phyloP scores from a whole-genome alignment of 805 yeast genomes.

The Isabelozyma gotoi region DNA sequence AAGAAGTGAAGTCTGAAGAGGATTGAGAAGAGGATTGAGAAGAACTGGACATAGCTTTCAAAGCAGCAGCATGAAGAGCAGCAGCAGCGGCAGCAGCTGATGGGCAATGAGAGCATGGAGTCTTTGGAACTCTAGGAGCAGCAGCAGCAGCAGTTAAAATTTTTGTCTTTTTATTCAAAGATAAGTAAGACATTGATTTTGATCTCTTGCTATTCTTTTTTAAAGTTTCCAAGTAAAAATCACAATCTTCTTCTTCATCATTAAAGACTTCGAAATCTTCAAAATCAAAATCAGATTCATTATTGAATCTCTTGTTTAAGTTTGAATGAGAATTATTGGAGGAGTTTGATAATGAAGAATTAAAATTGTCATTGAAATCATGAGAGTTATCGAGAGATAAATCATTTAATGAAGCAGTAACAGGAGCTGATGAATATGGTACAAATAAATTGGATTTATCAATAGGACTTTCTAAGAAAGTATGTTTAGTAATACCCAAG shows the following conservation, averaged over 20 bases:
- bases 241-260: slow-evolving; percentile 37
- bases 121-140: slow-evolving; percentile 74
- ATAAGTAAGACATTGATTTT: slow-evolving; percentile 61
- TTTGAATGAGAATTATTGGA: not conserved
- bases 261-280: slow-evolving; percentile 51
- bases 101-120: slow-evolving; percentile 55
- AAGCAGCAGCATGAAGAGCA: slow-evolving; percentile 67
- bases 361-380: slow-evolving; percentile 3
- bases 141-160: slow-evolving; percentile 76
- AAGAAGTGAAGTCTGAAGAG: slow-evolving; percentile 17
- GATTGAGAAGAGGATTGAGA: slow-evolving; percentile 20
- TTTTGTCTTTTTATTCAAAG: slow-evolving; percentile 47
- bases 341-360: slow-evolving; percentile 1
- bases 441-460: slow-evolving; percentile 50
- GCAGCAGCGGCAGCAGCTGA: slow-evolving; percentile 74
- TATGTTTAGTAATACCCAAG: slow-evolving; percentile 43
- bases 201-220: slow-evolving; percentile 56
- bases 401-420: slow-evolving; percentile 61
- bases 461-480: slow-evolving; percentile 38
- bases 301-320: not conserved
- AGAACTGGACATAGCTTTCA: slow-evolving; percentile 47
- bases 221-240: slow-evolving; percentile 38
- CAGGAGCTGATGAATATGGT: slow-evolving; percentile 77
- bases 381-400: slow-evolving; percentile 6
- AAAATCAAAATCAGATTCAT: slow-evolving; percentile 43